Evolutionary conservation across 2,329 filamentous ascomycete genomes (phyloP).

Genomic region (Alternaria conjuncta): DNA sequence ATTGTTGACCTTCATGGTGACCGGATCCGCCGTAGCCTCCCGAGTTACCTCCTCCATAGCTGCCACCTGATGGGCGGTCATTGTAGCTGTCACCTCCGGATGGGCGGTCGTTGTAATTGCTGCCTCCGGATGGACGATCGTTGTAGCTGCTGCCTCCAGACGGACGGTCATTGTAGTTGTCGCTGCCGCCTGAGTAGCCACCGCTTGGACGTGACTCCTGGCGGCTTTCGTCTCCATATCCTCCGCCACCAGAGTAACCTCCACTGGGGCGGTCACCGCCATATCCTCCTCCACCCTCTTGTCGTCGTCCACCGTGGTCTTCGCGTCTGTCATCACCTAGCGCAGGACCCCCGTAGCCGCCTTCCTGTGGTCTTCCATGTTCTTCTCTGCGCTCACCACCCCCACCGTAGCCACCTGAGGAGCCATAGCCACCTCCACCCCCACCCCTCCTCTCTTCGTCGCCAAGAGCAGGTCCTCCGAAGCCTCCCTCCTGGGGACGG

Average conservation of each 20-base stretch:
- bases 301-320: conserved; percentile 13
- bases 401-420: conserved; percentile 8
- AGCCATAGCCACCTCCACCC: conserved; percentile 9
- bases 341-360: conserved; percentile 3
- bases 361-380: conserved; percentile 12
- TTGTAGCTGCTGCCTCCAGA: conserved; percentile 20
- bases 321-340: conserved; percentile 13
- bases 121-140: conserved; percentile 25
- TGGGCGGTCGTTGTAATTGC: conserved; percentile 11
- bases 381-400: conserved; percentile 18
- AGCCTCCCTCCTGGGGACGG: conserved; percentile 21
- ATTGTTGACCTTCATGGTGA: conserved; percentile 39
- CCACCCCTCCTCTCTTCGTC: conserved; percentile 15
- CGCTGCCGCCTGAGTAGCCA: not conserved
- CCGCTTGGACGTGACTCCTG: conserved; percentile 1
- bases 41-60: conserved; percentile 20
- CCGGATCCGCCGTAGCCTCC: conserved; percentile 30
- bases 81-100: conserved; percentile 14
- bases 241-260: conserved; percentile 7
- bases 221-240: conserved; percentile 10
- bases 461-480: conserved; percentile 12
- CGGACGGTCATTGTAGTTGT: conserved; percentile 26
- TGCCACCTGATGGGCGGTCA: conserved; percentile 28
- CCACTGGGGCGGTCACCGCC: not conserved
- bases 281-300: conserved; percentile 9